Conservation (phyloP, 768 basidiomycete species). For the Tricholoma matsutake region DNA sequence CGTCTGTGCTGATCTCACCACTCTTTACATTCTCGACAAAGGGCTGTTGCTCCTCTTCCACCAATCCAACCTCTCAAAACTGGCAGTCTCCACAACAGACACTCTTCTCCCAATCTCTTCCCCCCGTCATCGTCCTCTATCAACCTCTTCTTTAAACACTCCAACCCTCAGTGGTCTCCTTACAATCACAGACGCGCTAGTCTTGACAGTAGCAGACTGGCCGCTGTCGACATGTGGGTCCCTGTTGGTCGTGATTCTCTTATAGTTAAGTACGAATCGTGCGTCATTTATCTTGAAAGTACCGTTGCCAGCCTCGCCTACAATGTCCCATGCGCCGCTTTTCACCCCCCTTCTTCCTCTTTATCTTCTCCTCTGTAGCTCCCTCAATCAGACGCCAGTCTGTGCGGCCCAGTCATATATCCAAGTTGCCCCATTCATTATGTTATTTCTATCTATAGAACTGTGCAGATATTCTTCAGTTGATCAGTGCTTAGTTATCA, state of each 20-base stretch:
- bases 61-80: constrained; percentile 66
- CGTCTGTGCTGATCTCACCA: constrained; percentile 39
- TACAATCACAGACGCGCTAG: constrained; percentile 34
- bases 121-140: constrained; percentile 23
- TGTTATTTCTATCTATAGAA: too few relatives aligned
- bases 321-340: background rate
- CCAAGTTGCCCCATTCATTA: too few relatives aligned
- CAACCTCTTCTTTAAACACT: constrained; percentile 26
- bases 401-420: too few relatives aligned
- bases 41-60: constrained; percentile 46
- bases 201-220: constrained; percentile 17
- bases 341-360: background rate
- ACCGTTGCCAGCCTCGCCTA: background rate
- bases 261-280: background rate
- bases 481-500: too few relatives aligned
- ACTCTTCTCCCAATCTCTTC: constrained; percentile 20
- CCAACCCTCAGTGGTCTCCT: constrained; percentile 46
- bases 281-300: too few relatives aligned
- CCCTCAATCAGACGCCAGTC: background rate
- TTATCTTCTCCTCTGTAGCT: background rate
- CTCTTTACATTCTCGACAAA: constrained; percentile 33
- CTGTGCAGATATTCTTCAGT: too few relatives aligned
- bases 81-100: too few relatives aligned
- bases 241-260: constrained; percentile 16
- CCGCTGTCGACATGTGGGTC: constrained; percentile 38